Evolutionary conservation across 805 yeast species (phyloP), one percentile per base, ranked within the genome.

Genomic region (Candida endomychidarum): DNA sequence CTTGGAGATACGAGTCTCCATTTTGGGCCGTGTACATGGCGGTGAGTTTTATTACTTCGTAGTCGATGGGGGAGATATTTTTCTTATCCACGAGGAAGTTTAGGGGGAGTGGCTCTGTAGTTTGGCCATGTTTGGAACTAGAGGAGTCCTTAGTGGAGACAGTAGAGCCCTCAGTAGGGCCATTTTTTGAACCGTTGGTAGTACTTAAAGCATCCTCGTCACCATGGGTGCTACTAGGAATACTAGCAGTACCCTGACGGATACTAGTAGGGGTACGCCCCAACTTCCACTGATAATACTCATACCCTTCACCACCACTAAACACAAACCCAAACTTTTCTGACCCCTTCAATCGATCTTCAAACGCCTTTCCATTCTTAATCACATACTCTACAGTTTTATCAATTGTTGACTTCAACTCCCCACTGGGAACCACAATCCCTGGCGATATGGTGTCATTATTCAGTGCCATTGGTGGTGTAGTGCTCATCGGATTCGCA

Each of bases 301-400:
- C 63, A 52, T 83, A 56, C 55, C 75, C 77, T 8, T 79, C 75
- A 58, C 84, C 77, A 2, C 61, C 65, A 1, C 67, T 69, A 14
- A 68, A 57, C 5, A 89, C 57, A 52, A 90, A 90, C n/a, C 74
- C 64, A 57, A 88, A 86, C 53, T 80, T 78, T 11, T 65, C 57
- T 46, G 80, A 80, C 25, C 62, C 65, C 12, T 62, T 61, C 41
- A 86, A 72, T 36, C 83, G 65, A 8, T 65, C 64, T 51, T 82
- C 93, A 60, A 87, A 86, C 1, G 74, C 64, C 1, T 57, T 51
- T 0, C 96, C 96, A 53, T 86, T 84, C 46, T 83, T 69, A 20
- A 63, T 49, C 5, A 89, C 87, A 52, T 83, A 86, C 3, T 67
- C 75, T 0, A 83, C 88, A 0, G 96, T 85, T 53, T 83, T 85